These are phyloP conservation scores for Babesia bovis DNA, from an alignment of 169 alveolate species.

Conservation along the genomic window DNA sequence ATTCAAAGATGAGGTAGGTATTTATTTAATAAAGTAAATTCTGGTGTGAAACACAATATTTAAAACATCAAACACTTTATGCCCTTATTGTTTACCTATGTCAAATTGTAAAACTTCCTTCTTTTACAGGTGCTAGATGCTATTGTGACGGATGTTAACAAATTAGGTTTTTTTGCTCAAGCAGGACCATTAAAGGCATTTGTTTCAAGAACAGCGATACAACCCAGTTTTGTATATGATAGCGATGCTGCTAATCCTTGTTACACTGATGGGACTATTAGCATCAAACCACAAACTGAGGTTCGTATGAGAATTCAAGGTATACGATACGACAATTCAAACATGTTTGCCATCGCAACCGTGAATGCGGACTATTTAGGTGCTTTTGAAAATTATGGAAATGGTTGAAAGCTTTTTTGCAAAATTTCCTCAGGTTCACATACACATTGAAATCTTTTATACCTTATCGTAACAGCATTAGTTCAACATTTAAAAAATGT, in stretches of 20 bases:
- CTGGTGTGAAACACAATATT: background rate
- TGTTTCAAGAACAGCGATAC: conserved; percentile 86
- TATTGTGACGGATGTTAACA: conserved; percentile 87
- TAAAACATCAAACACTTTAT: background rate
- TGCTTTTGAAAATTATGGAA: conserved; percentile 75
- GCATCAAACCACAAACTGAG: conserved; percentile 82
- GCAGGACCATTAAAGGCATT: conserved; percentile 91
- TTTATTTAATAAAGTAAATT: no score
- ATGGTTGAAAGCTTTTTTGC: background rate
- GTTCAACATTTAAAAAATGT: no score
- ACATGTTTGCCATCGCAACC: conserved; percentile 88
- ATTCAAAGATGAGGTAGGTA: conserved; percentile 85
- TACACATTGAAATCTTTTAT: background rate
- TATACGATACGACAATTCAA: conserved; percentile 84
- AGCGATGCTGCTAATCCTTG: conserved; percentile 84
- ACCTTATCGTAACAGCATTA: background rate
- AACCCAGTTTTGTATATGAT: conserved; percentile 81
- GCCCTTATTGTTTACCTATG: background rate
- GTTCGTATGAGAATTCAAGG: conserved; percentile 88
- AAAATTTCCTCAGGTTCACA: background rate
- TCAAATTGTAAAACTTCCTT: conserved; percentile 4
- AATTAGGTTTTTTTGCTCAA: conserved; percentile 87
- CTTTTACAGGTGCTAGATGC: conserved; percentile 84
- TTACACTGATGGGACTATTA: conserved; percentile 82
- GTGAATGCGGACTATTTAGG: conserved; percentile 87